Base-by-base conservation (phyloP, 306 rosid species). In the Ziziphus jujuba region DNA sequence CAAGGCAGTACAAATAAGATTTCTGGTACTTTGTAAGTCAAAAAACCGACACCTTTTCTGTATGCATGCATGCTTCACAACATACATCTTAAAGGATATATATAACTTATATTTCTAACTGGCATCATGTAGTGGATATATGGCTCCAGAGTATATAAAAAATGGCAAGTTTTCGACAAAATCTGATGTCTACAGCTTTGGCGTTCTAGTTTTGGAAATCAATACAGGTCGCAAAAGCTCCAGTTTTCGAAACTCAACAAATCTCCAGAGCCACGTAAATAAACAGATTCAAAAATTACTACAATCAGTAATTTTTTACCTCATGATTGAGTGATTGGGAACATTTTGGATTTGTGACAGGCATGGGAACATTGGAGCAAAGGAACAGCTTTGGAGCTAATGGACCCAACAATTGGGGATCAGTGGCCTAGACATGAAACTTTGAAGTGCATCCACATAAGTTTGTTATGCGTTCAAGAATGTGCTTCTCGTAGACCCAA, bases 381-480 rank as follows among this genome's bases (percentile, higher is more conserved):
- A 21, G 76, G 56, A 76, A 67, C 64, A 47, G 58, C 75, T 20
- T 25, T 75, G 71, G 59, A 75, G 48, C 5, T 75, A 14, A 3
- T 71, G 70, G 80, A 75, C 56, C 59, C 74, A 43, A 65, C 45
- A 8, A 7, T 79, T 17, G 73, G 67, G 1, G 74, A 71, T 52
- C 56, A 66, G 36, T 79, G 74, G 73, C 63, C 66, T 25, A 66
- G 53, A 59, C 14, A 70, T 48, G 77, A 80, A 72, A 78, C 49
- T 44, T 10, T 67, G 28, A 76, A 63, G 56, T 80, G 81, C 75
- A 59, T 80, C 49, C 72, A 54, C 24, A 48, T 80, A 28, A 73
- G 73, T 13, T 68, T 80, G 24, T 40, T 72, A 51, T 72, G 78
- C 20, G 72, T 80, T 11, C 80, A 80, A 66, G 79, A 73, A 59